Base-by-base conservation (phyloP, 441 rosid genomes). In the Erodium texanum region DNA sequence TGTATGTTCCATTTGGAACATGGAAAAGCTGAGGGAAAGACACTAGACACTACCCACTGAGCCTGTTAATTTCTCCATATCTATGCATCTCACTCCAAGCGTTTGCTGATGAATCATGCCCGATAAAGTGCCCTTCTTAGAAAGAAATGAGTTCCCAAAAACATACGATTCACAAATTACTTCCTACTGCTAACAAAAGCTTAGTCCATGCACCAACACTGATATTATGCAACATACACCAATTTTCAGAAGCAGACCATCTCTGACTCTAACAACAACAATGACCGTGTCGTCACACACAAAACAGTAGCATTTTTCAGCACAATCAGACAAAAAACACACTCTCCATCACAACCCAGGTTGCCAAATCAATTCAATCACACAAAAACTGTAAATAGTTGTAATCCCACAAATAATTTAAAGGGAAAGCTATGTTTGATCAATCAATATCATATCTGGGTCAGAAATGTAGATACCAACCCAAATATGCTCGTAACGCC, bases 401-500 rank as follows among this genome's bases (percentile, higher is more conserved):
- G 10, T 18, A 71, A 12, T 18, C 41, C 27, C 63, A 36, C 20
- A 41, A 27, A 14, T n/a, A 62, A 66, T 1, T 22, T 7, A n/a
- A n/a, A 1, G 5, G 11, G 8, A 14, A 20, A 20, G 5, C 64
- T 27, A 19, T 15, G 54, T 19, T 1, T 2, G 24, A 23, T 9
- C 36, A 67, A 48, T 45, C 20, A 19, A 15, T 38, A n/a, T 12
- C 11, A 69, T 59, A 72, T 15, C 56, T 50, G 20, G 18, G 18
- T 16, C 56, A 50, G 20, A 23, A 23, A 70, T 18, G 12, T 23
- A 63, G 43, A 70, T 81, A 81, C 84, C 72, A 43, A 87, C 99
- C 99, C 75, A 83, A 73, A 75, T 84, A 94, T 45, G 92, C 68
- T 66, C 85, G 90, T 76, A 94, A 80, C 66, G 99, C 87, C 74